These are phyloP conservation scores for Handroanthus guayacan DNA, from an alignment of 257 asterid species.

Conservation along the genomic window DNA sequence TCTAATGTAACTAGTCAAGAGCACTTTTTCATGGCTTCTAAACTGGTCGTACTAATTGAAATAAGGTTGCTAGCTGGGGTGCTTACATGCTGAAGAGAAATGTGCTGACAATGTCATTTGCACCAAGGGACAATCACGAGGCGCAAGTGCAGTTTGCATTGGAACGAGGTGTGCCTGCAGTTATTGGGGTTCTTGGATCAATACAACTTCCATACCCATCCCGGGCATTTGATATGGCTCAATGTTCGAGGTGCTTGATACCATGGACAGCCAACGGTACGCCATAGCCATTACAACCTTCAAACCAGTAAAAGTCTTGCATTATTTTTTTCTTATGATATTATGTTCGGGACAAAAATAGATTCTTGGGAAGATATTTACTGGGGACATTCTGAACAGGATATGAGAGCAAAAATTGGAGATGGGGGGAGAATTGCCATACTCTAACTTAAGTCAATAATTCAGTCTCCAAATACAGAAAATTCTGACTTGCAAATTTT, in stretches of 20 bases:
- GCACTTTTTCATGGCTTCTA: slow-evolving; percentile 19
- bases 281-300: slow-evolving; percentile 18
- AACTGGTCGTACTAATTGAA: neutral
- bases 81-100: slow-evolving; percentile 90
- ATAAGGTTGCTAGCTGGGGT: slow-evolving; percentile 96
- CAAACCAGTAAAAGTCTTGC: neutral
- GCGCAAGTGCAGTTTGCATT: slow-evolving; percentile 96
- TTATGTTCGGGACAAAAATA: neutral
- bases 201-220: slow-evolving; percentile 84
- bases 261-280: slow-evolving; percentile 86
- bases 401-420: neutral
- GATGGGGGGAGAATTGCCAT: neutral
- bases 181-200: slow-evolving; percentile 86
- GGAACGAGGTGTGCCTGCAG: slow-evolving; percentile 96
- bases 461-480: neutral
- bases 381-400: neutral
- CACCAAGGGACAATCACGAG: slow-evolving; percentile 94
- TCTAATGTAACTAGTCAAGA: neutral
- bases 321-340: neutral
- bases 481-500: neutral
- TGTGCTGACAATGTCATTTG: slow-evolving; percentile 86
- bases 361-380: neutral
- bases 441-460: neutral
- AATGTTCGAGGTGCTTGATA: slow-evolving; percentile 93
- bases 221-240: slow-evolving; percentile 90